Conservation (phyloP, 305 asterid genomes). For the Solanum hybrid region DNA sequence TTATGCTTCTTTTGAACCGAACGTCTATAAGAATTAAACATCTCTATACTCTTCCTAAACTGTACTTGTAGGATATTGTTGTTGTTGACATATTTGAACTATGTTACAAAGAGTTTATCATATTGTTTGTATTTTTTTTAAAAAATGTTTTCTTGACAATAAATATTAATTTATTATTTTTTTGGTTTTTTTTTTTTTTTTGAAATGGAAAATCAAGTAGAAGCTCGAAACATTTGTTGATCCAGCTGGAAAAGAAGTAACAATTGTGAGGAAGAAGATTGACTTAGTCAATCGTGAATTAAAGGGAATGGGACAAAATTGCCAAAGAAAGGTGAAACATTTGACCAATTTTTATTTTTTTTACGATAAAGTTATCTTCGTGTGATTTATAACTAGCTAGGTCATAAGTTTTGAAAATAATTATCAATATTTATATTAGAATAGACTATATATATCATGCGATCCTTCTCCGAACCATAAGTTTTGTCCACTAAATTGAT, state of each 20-base stretch:
- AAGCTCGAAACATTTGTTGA: slow-evolving; percentile 68
- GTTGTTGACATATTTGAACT: neutral
- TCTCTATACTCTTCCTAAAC: too few species aligned
- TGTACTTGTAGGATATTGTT: neutral
- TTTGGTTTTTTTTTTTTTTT: neutral
- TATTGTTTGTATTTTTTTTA: neutral
- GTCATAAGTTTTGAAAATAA: too few species aligned
- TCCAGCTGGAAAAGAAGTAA: slow-evolving; percentile 77
- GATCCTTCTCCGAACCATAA: neutral
- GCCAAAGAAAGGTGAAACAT: slow-evolving; percentile 56
- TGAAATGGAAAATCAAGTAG: slow-evolving; percentile 24
- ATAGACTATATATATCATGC: neutral
- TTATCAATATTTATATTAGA: too few species aligned
- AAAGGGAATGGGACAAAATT: slow-evolving; percentile 39
- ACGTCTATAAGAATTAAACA: neutral
- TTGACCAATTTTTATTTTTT: neutral
- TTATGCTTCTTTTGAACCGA: neutral
- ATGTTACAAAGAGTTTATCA: neutral
- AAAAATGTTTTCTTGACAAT: too few species aligned
- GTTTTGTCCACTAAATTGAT: neutral
- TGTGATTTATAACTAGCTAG: too few species aligned
- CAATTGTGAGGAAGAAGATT: slow-evolving; percentile 46
- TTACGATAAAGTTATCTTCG: too few species aligned
- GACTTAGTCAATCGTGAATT: slow-evolving; percentile 52
- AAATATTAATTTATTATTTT: neutral